Percentiles rank a stretch among this genome's conserved stretches.
These are phyloP conservation scores for Amauroascus verrucosus DNA, from an alignment of 2,329 filamentous ascomycete species.

Conservation along the genomic window DNA sequence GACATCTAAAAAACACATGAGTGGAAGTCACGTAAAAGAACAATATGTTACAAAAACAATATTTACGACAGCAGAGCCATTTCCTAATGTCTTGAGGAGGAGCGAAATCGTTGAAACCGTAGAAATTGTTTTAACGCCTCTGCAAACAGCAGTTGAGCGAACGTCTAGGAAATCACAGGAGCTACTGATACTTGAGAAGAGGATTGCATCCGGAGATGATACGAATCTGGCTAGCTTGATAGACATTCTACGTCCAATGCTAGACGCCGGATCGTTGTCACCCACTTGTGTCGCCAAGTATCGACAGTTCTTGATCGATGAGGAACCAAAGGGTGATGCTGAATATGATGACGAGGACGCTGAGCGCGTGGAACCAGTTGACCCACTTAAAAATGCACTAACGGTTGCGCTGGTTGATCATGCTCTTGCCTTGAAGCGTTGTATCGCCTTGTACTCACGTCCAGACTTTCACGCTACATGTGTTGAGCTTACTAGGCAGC, in stretches of 20 bases:
- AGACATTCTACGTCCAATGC: conserved; percentile 65
- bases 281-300: conserved; percentile 72
- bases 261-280: conserved; percentile 61
- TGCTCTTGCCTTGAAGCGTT: conserved; percentile 75
- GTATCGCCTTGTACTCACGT: conserved; percentile 57
- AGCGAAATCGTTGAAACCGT: conserved; percentile 69
- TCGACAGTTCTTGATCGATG: conserved; percentile 57
- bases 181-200: conserved; percentile 64
- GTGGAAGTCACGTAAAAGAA: conserved; percentile 55
- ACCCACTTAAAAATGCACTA: conserved; percentile 63
- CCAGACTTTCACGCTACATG: conserved; percentile 44
- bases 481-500: conserved; percentile 30
- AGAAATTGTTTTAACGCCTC: conserved; percentile 57
- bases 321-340: conserved; percentile 17
- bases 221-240: conserved; percentile 58
- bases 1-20: conserved; percentile 60
- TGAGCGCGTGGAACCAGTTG: conserved; percentile 39
- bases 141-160: conserved; percentile 83
- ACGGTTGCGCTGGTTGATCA: conserved; percentile 82
- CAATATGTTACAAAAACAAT: conserved; percentile 75
- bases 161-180: conserved; percentile 86
- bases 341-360: conserved; percentile 40
- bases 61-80: conserved; percentile 72
- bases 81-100: conserved; percentile 80
- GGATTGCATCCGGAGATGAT: conserved; percentile 61